A percentile compares a stretch with the other conserved stretches of the same genome.
Evolutionary conservation across 495 filamentous ascomycete genomes (phyloP).

Genomic region (Neurospora sp.): DNA sequence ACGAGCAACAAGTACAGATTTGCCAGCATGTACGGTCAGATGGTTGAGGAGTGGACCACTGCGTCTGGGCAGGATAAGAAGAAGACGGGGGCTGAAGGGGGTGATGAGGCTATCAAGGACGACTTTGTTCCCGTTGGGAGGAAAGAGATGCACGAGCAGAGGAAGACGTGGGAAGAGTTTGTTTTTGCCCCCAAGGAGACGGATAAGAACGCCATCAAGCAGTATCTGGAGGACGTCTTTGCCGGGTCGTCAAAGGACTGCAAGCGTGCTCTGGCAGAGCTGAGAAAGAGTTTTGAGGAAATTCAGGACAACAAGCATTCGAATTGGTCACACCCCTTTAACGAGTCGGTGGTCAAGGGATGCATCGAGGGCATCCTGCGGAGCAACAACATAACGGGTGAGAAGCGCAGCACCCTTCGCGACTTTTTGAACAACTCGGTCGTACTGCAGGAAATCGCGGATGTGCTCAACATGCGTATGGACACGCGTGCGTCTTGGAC

Average conservation of each 20-base stretch:
- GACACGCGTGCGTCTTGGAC: conserved; percentile 46
- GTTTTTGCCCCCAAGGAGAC: conserved; percentile 28
- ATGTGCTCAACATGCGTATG: conserved; percentile 61
- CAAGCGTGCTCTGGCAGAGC: background rate
- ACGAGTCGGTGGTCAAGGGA: conserved; percentile 6
- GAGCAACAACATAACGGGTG: conserved; percentile 48
- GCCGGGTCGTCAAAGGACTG: conserved; percentile 13
- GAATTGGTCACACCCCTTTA: conserved; percentile 12
- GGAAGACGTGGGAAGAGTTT: conserved; percentile 45
- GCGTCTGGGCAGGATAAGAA: conserved; percentile 9
- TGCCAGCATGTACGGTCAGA: conserved; percentile 47
- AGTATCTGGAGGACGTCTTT: conserved; percentile 48
- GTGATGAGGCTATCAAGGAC: background rate
- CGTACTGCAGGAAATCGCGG: conserved; percentile 51
- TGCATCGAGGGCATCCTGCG: conserved; percentile 43
- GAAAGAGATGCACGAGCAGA: conserved; percentile 32
- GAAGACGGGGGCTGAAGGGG: conserved; percentile 8
- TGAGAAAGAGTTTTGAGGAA: background rate
- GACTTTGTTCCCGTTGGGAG: conserved; percentile 13
- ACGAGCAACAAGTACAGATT: conserved; percentile 47
- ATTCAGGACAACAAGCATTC: conserved; percentile 10
- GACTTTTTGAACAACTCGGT: conserved; percentile 49
- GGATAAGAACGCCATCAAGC: conserved; percentile 24
- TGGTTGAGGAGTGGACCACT: conserved; percentile 53
- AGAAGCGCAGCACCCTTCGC: conserved; percentile 45